Base-by-base conservation (phyloP, 768 basidiomycete genomes). In the Xerocomus brunneocitrinus region DNA sequence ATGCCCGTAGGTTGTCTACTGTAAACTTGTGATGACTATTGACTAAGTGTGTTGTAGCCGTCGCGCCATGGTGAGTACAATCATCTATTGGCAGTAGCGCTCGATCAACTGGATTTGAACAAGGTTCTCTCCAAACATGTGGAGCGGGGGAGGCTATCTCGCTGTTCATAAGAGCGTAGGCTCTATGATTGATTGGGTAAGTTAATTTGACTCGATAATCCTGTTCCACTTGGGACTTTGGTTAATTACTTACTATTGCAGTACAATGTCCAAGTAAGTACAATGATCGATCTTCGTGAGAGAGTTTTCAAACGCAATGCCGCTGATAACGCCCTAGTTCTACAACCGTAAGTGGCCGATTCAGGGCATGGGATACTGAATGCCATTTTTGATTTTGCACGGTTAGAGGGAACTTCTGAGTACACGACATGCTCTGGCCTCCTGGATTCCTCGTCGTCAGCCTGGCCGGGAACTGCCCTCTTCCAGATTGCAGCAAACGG, bases 401-500 rank as follows among this genome's bases (percentile, higher is more conserved):
- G 16, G 24, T 40, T 13, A 74, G 73, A 75, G 66, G 74, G 74
- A 7, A 46, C 58, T 0, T 57, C 58, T 2, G 74, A 73, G 56
- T 76, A 76, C 56, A 71, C 71, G 0, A 70, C 67, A 3, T 76
- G 75, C 55, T 53, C 60, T 43, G 65, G 64, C 35, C 69, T 81
- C 16, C 60, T 80, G 27, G 65, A 58, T 46, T 46, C 66, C 10
- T 78, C 77, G 1, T 72, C 76, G 12, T 66, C 67, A 9, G 52
- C 62, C 6, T 80, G 67, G 67, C 79, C 79, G 0, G 49, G 68
- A 19, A 73, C 74, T 0, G 67, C 77, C 0, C 63, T 81, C 34
- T 76, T 80, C 64, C 71, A 80, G 58, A 79, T 80, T 50, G 68
- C 71, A 19, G 75, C 76, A 1, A 78, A 69, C 53, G 85, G 84